These are phyloP conservation scores for Pseudozyma tsukubaensis DNA, from an alignment of 1,284 basidiomycete species.

Conservation along the genomic window DNA sequence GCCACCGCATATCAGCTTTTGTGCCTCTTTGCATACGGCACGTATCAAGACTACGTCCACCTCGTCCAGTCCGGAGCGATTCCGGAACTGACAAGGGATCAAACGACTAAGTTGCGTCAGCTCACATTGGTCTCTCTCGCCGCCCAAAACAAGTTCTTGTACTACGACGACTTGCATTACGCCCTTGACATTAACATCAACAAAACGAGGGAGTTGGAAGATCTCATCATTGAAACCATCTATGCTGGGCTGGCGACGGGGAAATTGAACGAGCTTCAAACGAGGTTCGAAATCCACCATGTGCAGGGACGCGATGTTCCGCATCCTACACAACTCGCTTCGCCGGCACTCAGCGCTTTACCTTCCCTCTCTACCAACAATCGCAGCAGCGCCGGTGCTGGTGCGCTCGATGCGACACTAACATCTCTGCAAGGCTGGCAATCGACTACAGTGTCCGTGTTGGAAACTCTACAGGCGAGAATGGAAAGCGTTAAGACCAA, in stretches of 20 bases:
- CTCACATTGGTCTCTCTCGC: slow-evolving; percentile 81
- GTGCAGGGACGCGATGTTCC: slow-evolving; percentile 86
- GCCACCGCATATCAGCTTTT: slow-evolving; percentile 72
- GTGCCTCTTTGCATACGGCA: slow-evolving; percentile 88
- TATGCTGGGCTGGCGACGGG: slow-evolving; percentile 88
- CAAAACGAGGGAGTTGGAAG: slow-evolving; percentile 80
- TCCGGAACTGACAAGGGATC: slow-evolving; percentile 74
- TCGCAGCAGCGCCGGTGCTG: not conserved
- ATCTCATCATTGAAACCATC: slow-evolving; percentile 93
- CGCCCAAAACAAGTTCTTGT: slow-evolving; percentile 23
- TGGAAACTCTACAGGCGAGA: slow-evolving; percentile 20
- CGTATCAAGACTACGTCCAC: slow-evolving; percentile 75
- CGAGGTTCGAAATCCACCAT: slow-evolving; percentile 87
- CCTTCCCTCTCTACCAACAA: slow-evolving; percentile 4
- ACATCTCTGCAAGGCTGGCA: slow-evolving; percentile 27
- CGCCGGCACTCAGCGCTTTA: slow-evolving; percentile 2
- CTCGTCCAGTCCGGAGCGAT: slow-evolving; percentile 1
- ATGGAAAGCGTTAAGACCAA: slow-evolving; percentile 20
- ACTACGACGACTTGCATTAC: slow-evolving; percentile 34
- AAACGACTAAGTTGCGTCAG: slow-evolving; percentile 87
- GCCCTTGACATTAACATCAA: slow-evolving; percentile 70
- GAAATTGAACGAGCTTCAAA: slow-evolving; percentile 88
- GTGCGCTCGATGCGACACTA: slow-evolving; percentile 10
- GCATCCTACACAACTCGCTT: slow-evolving; percentile 5
- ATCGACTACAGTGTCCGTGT: slow-evolving; percentile 17